Evolutionary conservation across 1,139 yeast genomes (phyloP), one percentile per base, ranked within the genome.

Genomic region (Dujonia santamariae): DNA sequence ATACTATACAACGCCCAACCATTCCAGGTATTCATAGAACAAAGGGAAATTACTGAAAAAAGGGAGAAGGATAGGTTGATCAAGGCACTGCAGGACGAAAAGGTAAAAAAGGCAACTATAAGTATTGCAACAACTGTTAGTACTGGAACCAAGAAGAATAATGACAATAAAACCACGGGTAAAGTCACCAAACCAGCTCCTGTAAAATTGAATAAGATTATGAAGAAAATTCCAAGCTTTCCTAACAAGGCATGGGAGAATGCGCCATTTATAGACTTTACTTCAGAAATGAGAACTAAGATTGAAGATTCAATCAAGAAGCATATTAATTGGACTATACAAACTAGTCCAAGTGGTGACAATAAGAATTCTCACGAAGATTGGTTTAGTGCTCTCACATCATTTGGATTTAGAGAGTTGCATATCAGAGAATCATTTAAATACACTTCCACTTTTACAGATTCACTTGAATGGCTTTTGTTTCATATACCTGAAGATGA

Each of bases 401-500:
- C 55, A 3, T 57, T 86, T 4, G 95, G 95, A 0, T 92, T 92
- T 48, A 72, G 92, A 40, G 57, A 61, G 25, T 53, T 73, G 2
- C 97, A 90, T 50, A 76, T 84, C 1, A 59, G 63, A 4, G 97
- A 92, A 48, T 79, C 97, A 0, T 61, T 85, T 36, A 60, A 66
- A 24, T 84, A 84, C 48, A 74, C 87, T 3, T 45, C 57, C 2
- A 51, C 71, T 0, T 80, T 81, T 28, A 60, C 62, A 0, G 76
- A 72, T 36, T 74, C 85, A 2, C 59, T 86, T 24, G 94, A 92
- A 35, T 92, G 96, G 86, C 69, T 90, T 16, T 59, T 90, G 11
- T 81, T 90, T 46, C 94, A 90, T 50, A 73, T 90, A 3, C 97
- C 97, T 0, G 97, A 90, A 48, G 97, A 88, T 51, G 98, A 92